Evolutionary conservation across 2,329 filamentous ascomycete genomes (phyloP).

Genomic region (Aphanocladium album): DNA sequence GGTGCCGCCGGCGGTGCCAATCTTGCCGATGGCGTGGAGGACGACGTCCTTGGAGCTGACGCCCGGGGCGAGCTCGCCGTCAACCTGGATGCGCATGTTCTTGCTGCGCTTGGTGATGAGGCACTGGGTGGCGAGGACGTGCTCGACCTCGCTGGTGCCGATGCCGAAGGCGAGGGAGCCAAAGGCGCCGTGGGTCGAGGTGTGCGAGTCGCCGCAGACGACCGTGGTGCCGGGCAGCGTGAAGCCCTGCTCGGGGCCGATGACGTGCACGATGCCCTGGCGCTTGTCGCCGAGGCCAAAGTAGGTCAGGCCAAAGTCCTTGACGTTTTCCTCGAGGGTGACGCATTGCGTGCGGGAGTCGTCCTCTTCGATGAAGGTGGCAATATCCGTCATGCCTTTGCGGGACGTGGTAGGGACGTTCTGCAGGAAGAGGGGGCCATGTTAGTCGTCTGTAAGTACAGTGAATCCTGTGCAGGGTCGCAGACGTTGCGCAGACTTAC

Average conservation of each 20-base stretch:
- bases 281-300: conserved; percentile 95
- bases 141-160: conserved; percentile 96
- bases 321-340: conserved; percentile 95
- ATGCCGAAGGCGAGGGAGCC: conserved; percentile 94
- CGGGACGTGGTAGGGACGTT: conserved; percentile 90
- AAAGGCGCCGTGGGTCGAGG: conserved; percentile 95
- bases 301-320: conserved; percentile 93
- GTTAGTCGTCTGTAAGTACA: conserved; percentile 14
- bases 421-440: conserved; percentile 38
- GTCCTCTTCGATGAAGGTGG: conserved; percentile 88
- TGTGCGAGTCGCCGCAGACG: conserved; percentile 96
- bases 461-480: background rate
- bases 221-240: conserved; percentile 95
- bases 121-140: conserved; percentile 94
- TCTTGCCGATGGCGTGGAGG: conserved; percentile 85
- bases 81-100: conserved; percentile 97
- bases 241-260: conserved; percentile 97
- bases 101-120: conserved; percentile 92
- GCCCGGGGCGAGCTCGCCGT: conserved; percentile 82
- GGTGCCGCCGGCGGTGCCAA: conserved; percentile 92
- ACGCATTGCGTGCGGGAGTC: conserved; percentile 92
- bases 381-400: conserved; percentile 90
- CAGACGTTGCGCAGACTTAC: conserved; percentile 48
- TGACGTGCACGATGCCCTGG: conserved; percentile 97
- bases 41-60: conserved; percentile 96